A percentile compares a stretch with the other conserved stretches of the same genome.
phyloP scores from a whole-genome alignment of 495 filamentous ascomycete species.

The Penicillium parvum region DNA sequence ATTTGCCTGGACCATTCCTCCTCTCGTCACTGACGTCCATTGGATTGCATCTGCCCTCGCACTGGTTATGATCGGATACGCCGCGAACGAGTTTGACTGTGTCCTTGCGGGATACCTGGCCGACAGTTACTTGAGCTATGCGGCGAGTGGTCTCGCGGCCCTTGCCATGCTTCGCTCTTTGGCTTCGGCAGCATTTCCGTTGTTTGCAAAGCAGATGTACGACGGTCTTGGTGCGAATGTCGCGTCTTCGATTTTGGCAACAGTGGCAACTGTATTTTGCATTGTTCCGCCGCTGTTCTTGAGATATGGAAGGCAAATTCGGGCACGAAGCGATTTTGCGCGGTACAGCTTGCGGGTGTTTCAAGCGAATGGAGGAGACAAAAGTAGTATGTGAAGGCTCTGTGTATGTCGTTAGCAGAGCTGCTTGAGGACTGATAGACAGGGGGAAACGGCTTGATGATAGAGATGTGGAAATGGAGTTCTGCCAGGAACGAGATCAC shows the following conservation, averaged over 20 bases:
- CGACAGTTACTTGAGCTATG: conserved; percentile 42
- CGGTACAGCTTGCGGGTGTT: conserved; percentile 28
- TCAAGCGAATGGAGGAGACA: conserved; percentile 16
- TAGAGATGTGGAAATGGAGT: too few relatives aligned
- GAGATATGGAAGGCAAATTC: conserved; percentile 31
- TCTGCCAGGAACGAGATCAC: too few relatives aligned
- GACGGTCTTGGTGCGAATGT: conserved; percentile 33
- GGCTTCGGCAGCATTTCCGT: conserved; percentile 35
- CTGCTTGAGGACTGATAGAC: too few relatives aligned
- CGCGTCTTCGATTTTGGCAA: conserved; percentile 34
- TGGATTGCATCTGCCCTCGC: conserved; percentile 37
- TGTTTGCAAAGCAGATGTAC: conserved; percentile 41
- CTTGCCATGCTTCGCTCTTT: conserved; percentile 34
- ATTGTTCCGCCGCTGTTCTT: conserved; percentile 32
- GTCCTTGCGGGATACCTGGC: conserved; percentile 43
- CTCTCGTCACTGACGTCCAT: conserved; percentile 12
- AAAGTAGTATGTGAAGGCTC: conserved; percentile 11
- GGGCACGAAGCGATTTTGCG: conserved; percentile 41
- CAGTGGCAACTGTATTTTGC: conserved; percentile 37
- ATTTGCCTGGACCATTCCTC: conserved; percentile 45
- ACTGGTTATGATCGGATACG: conserved; percentile 39
- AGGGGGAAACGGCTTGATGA: too few relatives aligned
- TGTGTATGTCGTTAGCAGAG: neutral
- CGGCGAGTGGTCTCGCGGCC: conserved; percentile 39
- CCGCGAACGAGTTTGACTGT: conserved; percentile 41